Conservation (phyloP, 1,284 basidiomycete species). For the Blastosporella zonata region DNA sequence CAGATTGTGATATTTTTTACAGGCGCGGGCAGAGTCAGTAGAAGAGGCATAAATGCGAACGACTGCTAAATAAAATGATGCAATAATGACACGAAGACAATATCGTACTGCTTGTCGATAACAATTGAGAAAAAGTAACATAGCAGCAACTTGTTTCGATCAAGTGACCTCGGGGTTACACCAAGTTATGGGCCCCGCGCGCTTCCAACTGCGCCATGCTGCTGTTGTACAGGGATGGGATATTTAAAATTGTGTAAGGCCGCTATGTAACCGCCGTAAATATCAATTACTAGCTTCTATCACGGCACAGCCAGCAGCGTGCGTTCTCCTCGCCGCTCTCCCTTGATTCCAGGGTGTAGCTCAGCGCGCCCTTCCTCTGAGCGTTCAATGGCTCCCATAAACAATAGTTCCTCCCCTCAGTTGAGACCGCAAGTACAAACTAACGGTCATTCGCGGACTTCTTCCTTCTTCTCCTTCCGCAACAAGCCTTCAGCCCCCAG, state of each 20-base stretch:
- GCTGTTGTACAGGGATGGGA: conserved; percentile 5
- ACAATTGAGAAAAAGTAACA: conserved; percentile 3
- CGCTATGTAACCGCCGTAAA: background rate
- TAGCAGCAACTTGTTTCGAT: conserved; percentile 28
- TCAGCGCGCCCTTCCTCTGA: conserved; percentile 11
- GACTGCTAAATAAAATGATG: too few relatives aligned
- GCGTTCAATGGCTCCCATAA: conserved; percentile 10
- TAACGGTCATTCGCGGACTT: conserved; percentile 20
- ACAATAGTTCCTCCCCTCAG: conserved; percentile 16
- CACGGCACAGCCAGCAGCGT: conserved; percentile 7
- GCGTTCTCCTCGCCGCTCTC: background rate
- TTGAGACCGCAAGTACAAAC: conserved; percentile 17
- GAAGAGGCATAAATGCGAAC: conserved; percentile 24
- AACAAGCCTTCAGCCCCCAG: conserved; percentile 13
- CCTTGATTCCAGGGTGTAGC: background rate
- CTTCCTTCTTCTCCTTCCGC: conserved; percentile 25
- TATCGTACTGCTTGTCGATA: background rate
- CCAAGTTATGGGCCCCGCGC: conserved; percentile 23
- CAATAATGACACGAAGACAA: too few relatives aligned
- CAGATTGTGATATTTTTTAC: conserved; percentile 4
- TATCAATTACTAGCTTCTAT: conserved; percentile 2
- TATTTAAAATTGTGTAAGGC: too few relatives aligned
- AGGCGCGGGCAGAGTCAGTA: conserved; percentile 32
- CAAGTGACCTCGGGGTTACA: conserved; percentile 25
- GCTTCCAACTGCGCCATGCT: conserved; percentile 27